Percentiles rank a stretch among this genome's conserved stretches.
Conservation (phyloP, 768 basidiomycete genomes). For the Coprinopsis cinerea region DNA sequence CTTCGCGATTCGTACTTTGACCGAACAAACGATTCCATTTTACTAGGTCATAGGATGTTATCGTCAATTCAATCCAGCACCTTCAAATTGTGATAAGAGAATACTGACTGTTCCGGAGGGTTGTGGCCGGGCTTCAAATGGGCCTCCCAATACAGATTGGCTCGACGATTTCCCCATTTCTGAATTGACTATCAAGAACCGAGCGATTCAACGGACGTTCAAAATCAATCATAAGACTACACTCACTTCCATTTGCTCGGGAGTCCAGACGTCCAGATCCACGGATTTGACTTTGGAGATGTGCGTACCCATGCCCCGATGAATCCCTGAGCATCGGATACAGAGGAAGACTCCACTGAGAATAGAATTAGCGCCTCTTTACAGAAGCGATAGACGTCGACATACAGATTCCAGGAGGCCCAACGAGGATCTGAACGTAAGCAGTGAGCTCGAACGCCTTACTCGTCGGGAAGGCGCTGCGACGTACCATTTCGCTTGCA, state of each 20-base stretch:
- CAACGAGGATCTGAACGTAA: constrained; percentile 77
- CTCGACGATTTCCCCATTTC: constrained; percentile 91
- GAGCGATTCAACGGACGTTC: not conserved
- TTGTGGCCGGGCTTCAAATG: constrained; percentile 88
- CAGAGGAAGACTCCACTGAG: constrained; percentile 87
- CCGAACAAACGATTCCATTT: constrained; percentile 96
- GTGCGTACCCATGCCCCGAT: constrained; percentile 97
- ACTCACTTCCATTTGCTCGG: constrained; percentile 91
- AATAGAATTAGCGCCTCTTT: constrained; percentile 3
- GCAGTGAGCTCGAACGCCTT: constrained; percentile 7
- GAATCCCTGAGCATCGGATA: constrained; percentile 95
- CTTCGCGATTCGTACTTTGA: constrained; percentile 92
- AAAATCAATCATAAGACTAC: not conserved
- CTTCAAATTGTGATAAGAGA: too few species aligned
- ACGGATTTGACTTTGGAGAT: constrained; percentile 97
- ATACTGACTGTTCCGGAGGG: constrained; percentile 88
- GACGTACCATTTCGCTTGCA: constrained; percentile 90
- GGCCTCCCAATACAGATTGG: constrained; percentile 96
- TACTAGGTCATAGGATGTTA: constrained; percentile 45
- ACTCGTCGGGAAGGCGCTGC: constrained; percentile 6
- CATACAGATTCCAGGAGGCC: constrained; percentile 96
- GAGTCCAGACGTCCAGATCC: constrained; percentile 96
- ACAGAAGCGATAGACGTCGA: not conserved
- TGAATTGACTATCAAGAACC: constrained; percentile 55
- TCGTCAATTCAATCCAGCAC: not conserved